These are phyloP conservation scores for Colletotrichum coccodes DNA, from an alignment of 2,329 filamentous ascomycete genomes.

Conservation along the genomic window DNA sequence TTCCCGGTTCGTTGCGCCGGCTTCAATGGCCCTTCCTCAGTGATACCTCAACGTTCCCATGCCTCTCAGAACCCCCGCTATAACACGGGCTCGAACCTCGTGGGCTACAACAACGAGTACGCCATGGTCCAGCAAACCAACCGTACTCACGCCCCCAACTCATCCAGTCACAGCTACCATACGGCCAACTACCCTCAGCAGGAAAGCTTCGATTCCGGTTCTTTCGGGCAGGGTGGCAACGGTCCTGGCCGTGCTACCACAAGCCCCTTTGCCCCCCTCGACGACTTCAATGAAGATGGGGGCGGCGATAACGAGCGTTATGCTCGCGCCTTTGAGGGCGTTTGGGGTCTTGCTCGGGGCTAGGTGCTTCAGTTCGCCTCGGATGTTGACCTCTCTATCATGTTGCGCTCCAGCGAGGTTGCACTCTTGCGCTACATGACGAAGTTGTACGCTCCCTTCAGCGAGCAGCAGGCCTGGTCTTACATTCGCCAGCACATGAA, in stretches of 20 bases:
- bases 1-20: conserved; percentile 1
- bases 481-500: conserved; percentile 53
- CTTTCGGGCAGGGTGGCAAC: conserved; percentile 11
- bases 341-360: conserved; percentile 32
- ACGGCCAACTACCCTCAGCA: conserved; percentile 2
- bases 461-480: conserved; percentile 48
- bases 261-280: background rate
- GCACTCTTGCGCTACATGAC: conserved; percentile 30
- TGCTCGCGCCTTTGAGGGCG: conserved; percentile 28
- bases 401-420: conserved; percentile 15
- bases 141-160: background rate
- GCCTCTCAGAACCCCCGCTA: background rate
- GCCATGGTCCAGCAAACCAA: background rate
- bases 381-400: conserved; percentile 13
- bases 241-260: conserved; percentile 1
- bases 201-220: conserved; percentile 3
- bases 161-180: conserved; percentile 13
- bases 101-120: background rate
- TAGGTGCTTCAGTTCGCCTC: conserved; percentile 32
- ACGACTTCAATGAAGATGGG: conserved; percentile 8
- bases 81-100: background rate
- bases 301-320: conserved; percentile 29
- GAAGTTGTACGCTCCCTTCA: conserved; percentile 38
- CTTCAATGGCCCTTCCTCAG: background rate
- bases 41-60: background rate